Evolutionary conservation across 257 asterid species (phyloP), one percentile per base, ranked within the genome.

Genomic region (Fraxinus cuspidata): DNA sequence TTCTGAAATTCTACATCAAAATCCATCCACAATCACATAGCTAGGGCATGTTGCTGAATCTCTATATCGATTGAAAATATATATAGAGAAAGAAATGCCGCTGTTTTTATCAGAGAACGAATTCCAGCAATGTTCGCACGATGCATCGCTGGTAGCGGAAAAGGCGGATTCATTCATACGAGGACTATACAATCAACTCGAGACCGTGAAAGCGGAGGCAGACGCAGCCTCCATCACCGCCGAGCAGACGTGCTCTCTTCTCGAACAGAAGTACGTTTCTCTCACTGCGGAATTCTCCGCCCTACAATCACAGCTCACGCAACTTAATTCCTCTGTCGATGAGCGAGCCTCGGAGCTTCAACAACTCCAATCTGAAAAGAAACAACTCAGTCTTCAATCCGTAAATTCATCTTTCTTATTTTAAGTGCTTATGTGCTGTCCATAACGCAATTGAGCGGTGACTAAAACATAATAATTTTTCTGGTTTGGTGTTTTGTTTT

Each of bases 201-300:
- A 93, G 67, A 89, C 92, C 29, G 91, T 90, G 67, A 92, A 83
- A 84, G 98, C 99, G 31, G 91, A 96, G 85, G 89, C 97, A 0
- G 98, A 90, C 68, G 98, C 98, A 56, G 87, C 96, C 27, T 85
- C 97, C 23, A 90, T 96, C 76, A 91, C 98, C 47, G 94, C 94
- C 34, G 99, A 96, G 77, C 99, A 96, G 75, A 89, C 92, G 0
- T 91, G 97, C 85, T 85, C 94, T 25, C 84, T 91, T 34, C 89
- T 92, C 70, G 97, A 96, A 31, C 99, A 96, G 82, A 93, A 90
- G 71, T 89, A 89, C 79, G 90, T 91, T 6, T 83, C 97, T 5
- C 96, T 93, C 65, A 78, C 93, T 6, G 79, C 86, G 18, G 98
- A 96, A 34, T 81, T 81, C 81, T 69, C 90, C 18, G 73, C 83